phyloP scores from a whole-genome alignment of 805 yeast genomes.

The Wickerhamiella spandovensis region DNA sequence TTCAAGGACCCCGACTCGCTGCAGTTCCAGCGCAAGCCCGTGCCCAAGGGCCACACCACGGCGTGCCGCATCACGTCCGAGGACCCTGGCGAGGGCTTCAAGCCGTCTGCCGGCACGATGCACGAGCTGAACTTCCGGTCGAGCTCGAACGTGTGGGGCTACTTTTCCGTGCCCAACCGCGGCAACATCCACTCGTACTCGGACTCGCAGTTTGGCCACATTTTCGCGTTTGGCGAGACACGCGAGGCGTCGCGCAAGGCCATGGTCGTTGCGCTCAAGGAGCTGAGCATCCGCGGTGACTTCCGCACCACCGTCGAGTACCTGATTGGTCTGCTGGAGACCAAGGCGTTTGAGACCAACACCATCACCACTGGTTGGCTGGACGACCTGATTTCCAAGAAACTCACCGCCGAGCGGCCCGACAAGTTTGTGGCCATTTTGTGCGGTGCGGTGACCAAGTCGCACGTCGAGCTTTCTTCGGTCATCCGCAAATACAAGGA shows the following conservation, averaged over 20 bases:
- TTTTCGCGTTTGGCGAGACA: constrained; percentile 97
- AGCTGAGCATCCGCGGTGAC: constrained; percentile 93
- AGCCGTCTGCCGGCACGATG: constrained; percentile 94
- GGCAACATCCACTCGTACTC: constrained; percentile 96
- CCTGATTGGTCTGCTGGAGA: constrained; percentile 84
- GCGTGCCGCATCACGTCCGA: constrained; percentile 99
- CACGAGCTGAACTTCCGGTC: constrained; percentile 96
- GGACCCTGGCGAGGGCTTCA: constrained; percentile 98
- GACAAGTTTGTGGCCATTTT: constrained; percentile 81
- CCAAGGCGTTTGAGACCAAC: constrained; percentile 92
- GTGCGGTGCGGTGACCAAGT: constrained; percentile 97
- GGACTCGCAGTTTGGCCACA: constrained; percentile 98
- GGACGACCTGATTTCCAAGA: constrained; percentile 87
- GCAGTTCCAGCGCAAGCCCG: constrained; percentile 77
- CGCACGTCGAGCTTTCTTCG: constrained; percentile 64
- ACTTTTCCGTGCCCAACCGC: constrained; percentile 90
- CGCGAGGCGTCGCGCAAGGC: constrained; percentile 96
- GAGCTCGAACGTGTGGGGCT: constrained; percentile 98
- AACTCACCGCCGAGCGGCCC: constrained; percentile 94
- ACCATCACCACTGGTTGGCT: constrained; percentile 98
- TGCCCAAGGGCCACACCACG: constrained; percentile 96
- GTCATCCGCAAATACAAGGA: constrained; percentile 53
- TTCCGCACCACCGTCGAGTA: constrained; percentile 97
- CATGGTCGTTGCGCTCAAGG: constrained; percentile 97
- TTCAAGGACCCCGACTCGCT: constrained; percentile 61